These are phyloP conservation scores for Candida mattraensis DNA, from an alignment of 805 yeast species.

Conservation along the genomic window DNA sequence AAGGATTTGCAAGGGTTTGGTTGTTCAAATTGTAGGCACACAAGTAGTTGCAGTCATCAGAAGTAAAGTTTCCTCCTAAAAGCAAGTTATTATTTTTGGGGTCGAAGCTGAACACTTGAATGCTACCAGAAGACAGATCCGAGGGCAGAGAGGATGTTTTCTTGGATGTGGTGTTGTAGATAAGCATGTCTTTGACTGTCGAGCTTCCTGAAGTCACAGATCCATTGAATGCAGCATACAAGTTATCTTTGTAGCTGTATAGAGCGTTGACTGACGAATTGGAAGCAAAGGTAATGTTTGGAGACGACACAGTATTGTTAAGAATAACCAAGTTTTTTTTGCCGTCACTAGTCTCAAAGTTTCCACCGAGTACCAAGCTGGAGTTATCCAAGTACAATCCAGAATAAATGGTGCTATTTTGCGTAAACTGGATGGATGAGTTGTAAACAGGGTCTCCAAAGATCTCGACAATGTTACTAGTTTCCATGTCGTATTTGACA, in stretches of 20 bases:
- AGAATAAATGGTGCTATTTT: conserved; percentile 23
- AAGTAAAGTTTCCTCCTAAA: conserved; percentile 72
- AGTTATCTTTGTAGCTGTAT: conserved; percentile 36
- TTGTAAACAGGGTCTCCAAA: conserved; percentile 3
- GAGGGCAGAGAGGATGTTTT: conserved; percentile 42
- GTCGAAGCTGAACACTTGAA: conserved; percentile 42
- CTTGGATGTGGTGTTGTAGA: conserved; percentile 48
- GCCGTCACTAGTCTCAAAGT: conserved; percentile 35
- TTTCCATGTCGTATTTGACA: conserved; percentile 18
- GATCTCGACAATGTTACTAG: conserved; percentile 20
- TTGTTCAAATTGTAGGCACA: conserved; percentile 62
- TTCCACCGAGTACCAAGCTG: conserved; percentile 59
- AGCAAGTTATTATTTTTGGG: conserved; percentile 46
- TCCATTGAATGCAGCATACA: conserved; percentile 50
- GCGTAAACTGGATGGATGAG: neutral
- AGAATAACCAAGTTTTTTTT: conserved; percentile 25
- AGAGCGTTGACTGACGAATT: conserved; percentile 27
- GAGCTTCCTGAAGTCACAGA: conserved; percentile 25
- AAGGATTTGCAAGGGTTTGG: conserved; percentile 53
- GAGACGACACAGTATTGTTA: conserved; percentile 12
- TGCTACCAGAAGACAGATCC: conserved; percentile 35
- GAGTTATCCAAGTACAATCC: conserved; percentile 50
- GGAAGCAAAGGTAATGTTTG: conserved; percentile 20
- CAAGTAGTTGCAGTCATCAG: conserved; percentile 51
- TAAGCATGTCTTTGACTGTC: conserved; percentile 45